phyloP scores from a whole-genome alignment of 441 rosid species.

The Gossypium davidsonii region DNA sequence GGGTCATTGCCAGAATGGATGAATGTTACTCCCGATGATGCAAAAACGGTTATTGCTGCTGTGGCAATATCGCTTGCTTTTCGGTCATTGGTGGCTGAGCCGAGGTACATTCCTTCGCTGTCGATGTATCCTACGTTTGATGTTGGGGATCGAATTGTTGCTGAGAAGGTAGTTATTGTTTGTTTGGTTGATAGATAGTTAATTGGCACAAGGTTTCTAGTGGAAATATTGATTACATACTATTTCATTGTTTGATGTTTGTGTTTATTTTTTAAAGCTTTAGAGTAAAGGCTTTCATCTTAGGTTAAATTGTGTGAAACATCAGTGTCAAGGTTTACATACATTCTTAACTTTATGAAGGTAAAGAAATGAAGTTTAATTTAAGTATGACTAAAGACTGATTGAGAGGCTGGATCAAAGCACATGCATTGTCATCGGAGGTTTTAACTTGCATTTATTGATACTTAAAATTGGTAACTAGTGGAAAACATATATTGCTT shows the following conservation, averaged over 20 bases:
- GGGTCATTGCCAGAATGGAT: constrained; percentile 70
- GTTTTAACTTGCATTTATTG: background rate
- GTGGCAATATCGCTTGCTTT: constrained; percentile 75
- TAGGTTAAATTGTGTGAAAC: background rate
- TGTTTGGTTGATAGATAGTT: background rate
- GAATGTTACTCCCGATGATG: constrained; percentile 64
- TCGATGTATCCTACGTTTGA: constrained; percentile 99
- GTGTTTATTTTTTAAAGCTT: background rate
- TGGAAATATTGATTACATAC: background rate
- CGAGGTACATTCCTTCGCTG: constrained; percentile 89
- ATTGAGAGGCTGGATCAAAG: too few species aligned
- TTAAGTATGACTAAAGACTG: background rate
- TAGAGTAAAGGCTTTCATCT: background rate
- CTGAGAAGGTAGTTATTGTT: constrained; percentile 68
- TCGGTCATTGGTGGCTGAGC: constrained; percentile 81
- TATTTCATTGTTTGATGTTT: background rate
- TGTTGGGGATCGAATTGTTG: constrained; percentile 88
- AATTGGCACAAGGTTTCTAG: background rate
- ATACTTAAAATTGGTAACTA: background rate
- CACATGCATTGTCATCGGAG: background rate
- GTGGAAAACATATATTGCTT: background rate
- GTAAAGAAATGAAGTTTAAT: background rate
- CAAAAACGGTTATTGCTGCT: constrained; percentile 69
- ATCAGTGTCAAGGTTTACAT: background rate
- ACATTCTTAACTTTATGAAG: background rate